Conservation (phyloP, 306 rosid species). For the Spatholobus suberectus region DNA sequence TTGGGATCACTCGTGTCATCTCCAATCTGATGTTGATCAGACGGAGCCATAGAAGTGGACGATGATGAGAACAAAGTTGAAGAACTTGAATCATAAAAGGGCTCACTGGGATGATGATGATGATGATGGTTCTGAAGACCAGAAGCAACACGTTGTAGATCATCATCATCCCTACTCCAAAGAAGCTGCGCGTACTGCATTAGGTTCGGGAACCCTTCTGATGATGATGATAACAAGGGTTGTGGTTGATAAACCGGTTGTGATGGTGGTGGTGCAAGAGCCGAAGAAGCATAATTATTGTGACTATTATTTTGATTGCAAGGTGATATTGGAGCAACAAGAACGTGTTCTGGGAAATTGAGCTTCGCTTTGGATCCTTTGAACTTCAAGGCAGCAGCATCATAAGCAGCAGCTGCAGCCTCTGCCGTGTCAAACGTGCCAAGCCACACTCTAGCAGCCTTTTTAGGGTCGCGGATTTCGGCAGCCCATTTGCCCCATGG, state of each 20-base stretch:
- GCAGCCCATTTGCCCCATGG: constrained; percentile 67
- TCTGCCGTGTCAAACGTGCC: constrained; percentile 63
- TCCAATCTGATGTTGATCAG: constrained; percentile 25
- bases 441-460: constrained; percentile 60
- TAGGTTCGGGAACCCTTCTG: constrained; percentile 46
- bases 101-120: neutral
- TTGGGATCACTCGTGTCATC: neutral
- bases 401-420: constrained; percentile 58
- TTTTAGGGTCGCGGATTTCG: constrained; percentile 62
- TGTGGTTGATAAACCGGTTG: neutral
- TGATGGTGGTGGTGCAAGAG: neutral
- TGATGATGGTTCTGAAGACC: constrained; percentile 28
- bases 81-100: neutral
- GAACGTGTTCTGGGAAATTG: constrained; percentile 50
- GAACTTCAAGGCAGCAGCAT: constrained; percentile 51
- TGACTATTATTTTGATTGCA: neutral
- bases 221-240: neutral
- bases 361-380: constrained; percentile 59
- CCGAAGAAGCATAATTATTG: neutral
- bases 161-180: constrained; percentile 47
- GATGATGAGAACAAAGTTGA: constrained; percentile 27
- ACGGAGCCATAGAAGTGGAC: neutral
- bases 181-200: constrained; percentile 55
- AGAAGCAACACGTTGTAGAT: constrained; percentile 39
- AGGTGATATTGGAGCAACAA: neutral